A percentile compares a stretch with the other conserved stretches of the same genome.
phyloP scores from a whole-genome alignment of 2,329 filamentous ascomycete species.

The Colletotrichum higginsianum region DNA sequence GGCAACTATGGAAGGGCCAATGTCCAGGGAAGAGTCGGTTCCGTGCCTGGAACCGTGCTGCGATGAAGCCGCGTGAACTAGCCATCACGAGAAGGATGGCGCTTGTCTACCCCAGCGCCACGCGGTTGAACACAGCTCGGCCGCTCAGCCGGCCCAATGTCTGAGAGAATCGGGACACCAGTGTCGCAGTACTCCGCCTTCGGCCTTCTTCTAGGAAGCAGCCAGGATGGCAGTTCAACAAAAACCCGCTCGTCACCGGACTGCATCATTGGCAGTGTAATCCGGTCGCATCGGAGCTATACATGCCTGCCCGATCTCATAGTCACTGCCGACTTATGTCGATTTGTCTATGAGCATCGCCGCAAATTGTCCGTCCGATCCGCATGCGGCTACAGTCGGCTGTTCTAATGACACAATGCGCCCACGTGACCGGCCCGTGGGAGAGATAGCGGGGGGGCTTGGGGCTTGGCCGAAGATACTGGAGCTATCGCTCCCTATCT shows the following conservation, averaged over 20 bases:
- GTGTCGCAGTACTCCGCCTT: background rate
- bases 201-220: background rate
- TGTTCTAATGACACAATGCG: background rate
- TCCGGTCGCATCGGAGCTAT: background rate
- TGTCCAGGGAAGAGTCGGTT: background rate
- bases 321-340: background rate
- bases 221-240: background rate
- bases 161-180: background rate
- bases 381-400: slow-evolving; percentile 26
- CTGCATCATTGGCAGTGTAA: background rate
- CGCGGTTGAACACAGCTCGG: background rate
- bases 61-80: background rate
- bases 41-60: background rate
- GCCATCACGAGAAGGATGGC: background rate
- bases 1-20: background rate
- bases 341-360: slow-evolving; percentile 10
- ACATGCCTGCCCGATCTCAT: background rate
- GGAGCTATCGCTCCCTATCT: slow-evolving; percentile 16
- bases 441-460: background rate
- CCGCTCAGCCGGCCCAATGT: background rate
- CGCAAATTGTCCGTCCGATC: slow-evolving; percentile 19
- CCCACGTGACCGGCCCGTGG: slow-evolving; percentile 26
- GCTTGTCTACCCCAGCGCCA: background rate
- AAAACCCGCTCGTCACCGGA: background rate
- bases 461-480: slow-evolving; percentile 1